Evolutionary conservation across 176 grass and related monocot genomes (phyloP), one percentile per base, ranked within the genome.

Genomic region (Musa itinerans): DNA sequence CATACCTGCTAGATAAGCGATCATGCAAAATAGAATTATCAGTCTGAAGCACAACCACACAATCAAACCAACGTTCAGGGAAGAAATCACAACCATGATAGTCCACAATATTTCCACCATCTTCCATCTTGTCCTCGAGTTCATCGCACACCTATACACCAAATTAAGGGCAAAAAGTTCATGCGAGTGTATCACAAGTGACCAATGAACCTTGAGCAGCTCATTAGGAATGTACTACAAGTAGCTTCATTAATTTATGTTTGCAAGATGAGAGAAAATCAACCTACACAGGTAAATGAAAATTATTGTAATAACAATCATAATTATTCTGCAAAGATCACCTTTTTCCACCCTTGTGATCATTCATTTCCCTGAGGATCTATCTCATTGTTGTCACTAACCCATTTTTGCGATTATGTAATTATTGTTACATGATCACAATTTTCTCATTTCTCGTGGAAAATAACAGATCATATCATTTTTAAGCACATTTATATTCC

Each of bases 41-140:
- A 8, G 94, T 97, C 57, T 97, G 94, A 50, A 97, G 87, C n/a
- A 97, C 90, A 50, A 97, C 85, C 49, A 97, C 94, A 14, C 89
- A 82, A 65, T 97, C 94, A 82, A 97, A 97, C 94, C 94, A 93
- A 22, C 94, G 85, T 72, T 97, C 90, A 2, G 94, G 90, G 77
- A 97, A 97, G 78, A 97, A 97, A 54, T 97, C 94, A 34, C 94
- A 97, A 66, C 94, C 90, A 4, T 97, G 94, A 43, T 97, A 97
- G 82, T 97, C 94, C 56, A 93, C 87, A 56, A 97, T 84, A 71
- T 89, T 85, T 16, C 94, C 94, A 69, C 94, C 94, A 27, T 76
- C 86, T 82, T 89, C 88, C 94, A 97, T 97, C 68, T 74, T 81
- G 83, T 97, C 90, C 77, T 97, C 94, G 3, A 97, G 76, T 58